Conservation (phyloP, 345 rosid species). For the Eucalyptus pauciflora region DNA sequence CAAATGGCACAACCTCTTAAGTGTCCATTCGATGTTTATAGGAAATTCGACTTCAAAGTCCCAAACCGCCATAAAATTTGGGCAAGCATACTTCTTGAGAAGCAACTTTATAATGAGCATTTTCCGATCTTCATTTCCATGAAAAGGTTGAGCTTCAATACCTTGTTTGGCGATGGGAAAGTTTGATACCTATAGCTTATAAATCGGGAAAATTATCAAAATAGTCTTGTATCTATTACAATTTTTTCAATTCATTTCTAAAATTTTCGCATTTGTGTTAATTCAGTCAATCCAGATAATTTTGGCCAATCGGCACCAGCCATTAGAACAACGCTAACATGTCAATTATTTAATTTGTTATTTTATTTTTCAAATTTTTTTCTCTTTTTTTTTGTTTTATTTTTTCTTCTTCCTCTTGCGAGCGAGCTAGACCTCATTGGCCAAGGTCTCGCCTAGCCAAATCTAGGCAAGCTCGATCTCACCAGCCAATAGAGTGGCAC, state of each 20-base stretch:
- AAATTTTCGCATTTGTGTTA: rapidly evolving
- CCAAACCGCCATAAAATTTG: neutral
- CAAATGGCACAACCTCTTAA: neutral
- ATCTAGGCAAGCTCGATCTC: too few species aligned
- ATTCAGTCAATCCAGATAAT: rapidly evolving
- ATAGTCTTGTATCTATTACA: too few species aligned
- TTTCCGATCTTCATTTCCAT: neutral
- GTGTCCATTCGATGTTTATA: neutral
- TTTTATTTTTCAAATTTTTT: too few species aligned
- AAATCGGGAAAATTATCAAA: too few species aligned
- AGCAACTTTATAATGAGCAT: neutral
- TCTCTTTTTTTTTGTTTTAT: too few species aligned
- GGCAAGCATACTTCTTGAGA: neutral
- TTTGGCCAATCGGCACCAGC: rapidly evolving
- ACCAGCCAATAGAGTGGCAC: too few species aligned
- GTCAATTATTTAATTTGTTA: too few species aligned
- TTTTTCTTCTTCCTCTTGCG: rapidly evolving
- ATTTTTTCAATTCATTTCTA: too few species aligned
- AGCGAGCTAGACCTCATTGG: rapidly evolving
- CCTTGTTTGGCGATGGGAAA: neutral
- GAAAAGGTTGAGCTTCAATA: neutral
- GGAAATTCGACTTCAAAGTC: neutral
- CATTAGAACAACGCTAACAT: rapidly evolving
- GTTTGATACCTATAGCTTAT: neutral
- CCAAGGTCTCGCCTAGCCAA: too few species aligned